Percentiles rank a stretch among this genome's conserved stretches.
These are phyloP conservation scores for Drosera spatulata DNA, from an alignment of 179 eudicot genomes.

Conservation along the genomic window DNA sequence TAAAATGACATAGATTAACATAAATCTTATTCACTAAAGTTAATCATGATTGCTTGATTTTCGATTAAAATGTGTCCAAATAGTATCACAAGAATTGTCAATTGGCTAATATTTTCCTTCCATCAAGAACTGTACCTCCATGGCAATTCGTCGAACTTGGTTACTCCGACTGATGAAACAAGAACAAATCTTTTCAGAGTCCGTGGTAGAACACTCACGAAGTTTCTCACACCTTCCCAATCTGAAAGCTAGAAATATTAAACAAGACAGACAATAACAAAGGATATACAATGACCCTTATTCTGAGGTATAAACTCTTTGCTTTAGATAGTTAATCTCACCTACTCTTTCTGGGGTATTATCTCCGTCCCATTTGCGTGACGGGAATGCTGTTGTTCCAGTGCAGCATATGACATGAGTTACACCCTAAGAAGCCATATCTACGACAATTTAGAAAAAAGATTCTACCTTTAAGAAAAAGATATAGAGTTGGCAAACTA, in stretches of 20 bases:
- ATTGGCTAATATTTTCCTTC: background rate
- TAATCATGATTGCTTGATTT: too few relatives aligned
- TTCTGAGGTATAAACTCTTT: too few relatives aligned
- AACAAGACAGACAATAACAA: too few relatives aligned
- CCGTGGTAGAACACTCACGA: slow-evolving; percentile 58
- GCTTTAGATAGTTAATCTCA: slow-evolving; percentile 12
- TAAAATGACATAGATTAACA: too few relatives aligned
- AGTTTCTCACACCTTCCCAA: slow-evolving; percentile 92
- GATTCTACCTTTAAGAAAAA: too few relatives aligned
- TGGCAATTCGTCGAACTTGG: slow-evolving; percentile 84
- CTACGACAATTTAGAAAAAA: slow-evolving; percentile 2
- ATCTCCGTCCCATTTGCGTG: slow-evolving; percentile 92
- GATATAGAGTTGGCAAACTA: too few relatives aligned
- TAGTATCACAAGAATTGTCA: too few relatives aligned
- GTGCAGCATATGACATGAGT: slow-evolving; percentile 97
- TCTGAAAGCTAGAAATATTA: slow-evolving; percentile 22
- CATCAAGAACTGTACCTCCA: slow-evolving; percentile 60
- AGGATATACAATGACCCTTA: too few relatives aligned
- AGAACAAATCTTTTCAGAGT: slow-evolving; percentile 73
- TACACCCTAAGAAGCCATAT: slow-evolving; percentile 44
- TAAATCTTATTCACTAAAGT: too few relatives aligned
- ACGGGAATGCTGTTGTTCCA: slow-evolving; percentile 99
- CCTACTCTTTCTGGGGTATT: slow-evolving; percentile 98
- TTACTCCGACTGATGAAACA: slow-evolving; percentile 94
- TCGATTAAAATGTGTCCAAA: too few relatives aligned